Evolutionary conservation across 352 stramenopile species (phyloP).

Genomic region (Phytopythium chamaehyphon): DNA sequence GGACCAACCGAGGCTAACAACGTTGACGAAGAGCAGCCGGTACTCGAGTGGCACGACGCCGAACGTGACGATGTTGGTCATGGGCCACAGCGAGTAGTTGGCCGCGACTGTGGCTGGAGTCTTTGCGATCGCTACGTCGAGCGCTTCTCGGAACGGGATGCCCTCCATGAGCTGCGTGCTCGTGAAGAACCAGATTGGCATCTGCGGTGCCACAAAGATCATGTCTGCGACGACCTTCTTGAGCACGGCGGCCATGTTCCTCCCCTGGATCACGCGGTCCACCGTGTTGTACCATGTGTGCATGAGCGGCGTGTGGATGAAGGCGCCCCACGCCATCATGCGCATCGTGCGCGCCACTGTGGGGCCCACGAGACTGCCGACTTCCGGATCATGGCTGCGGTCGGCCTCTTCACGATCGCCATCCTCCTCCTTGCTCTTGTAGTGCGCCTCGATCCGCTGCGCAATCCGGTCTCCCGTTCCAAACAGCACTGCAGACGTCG

Average conservation of each 20-base stretch:
- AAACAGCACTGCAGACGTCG: constrained; percentile 52
- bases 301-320: constrained; percentile 82
- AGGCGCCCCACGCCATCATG: constrained; percentile 83
- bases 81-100: constrained; percentile 32
- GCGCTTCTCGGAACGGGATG: constrained; percentile 11
- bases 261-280: constrained; percentile 33
- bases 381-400: too few species aligned
- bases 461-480: constrained; percentile 48
- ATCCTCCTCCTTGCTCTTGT: constrained; percentile 3
- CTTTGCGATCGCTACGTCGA: constrained; percentile 23
- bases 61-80: constrained; percentile 31
- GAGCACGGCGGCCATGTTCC: constrained; percentile 11
- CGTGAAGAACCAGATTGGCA: constrained; percentile 28
- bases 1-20: constrained; percentile 26
- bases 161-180: constrained; percentile 26
- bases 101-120: constrained; percentile 16
- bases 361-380: neutral
- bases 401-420: neutral
- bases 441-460: constrained; percentile 32
- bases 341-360: constrained; percentile 22
- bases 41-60: constrained; percentile 26
- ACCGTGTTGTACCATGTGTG: constrained; percentile 89
- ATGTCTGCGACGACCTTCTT: constrained; percentile 34
- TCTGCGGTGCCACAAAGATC: constrained; percentile 24
- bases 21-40: constrained; percentile 26